Conservation (phyloP, 257 asterid genomes). For the Primulina huaijiensis region DNA sequence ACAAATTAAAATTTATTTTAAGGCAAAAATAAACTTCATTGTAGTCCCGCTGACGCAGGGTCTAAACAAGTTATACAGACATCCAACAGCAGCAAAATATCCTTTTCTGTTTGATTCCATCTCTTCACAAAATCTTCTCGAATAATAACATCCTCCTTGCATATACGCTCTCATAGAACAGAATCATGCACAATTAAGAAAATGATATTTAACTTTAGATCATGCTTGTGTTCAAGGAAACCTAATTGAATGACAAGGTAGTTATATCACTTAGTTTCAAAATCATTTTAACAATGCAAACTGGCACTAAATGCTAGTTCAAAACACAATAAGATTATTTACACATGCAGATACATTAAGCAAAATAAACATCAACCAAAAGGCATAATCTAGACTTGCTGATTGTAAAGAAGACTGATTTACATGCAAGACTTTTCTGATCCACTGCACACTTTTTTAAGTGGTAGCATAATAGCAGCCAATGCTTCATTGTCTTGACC, state of each 20-base stretch:
- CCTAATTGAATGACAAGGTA: background rate
- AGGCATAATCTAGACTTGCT: background rate
- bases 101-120: background rate
- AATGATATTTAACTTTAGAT: too few relatives aligned
- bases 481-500: constrained; percentile 87
- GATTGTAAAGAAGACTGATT: constrained; percentile 13
- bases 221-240: background rate
- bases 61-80: constrained; percentile 2
- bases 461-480: constrained; percentile 68
- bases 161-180: background rate
- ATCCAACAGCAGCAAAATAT: background rate
- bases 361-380: background rate
- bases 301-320: background rate
- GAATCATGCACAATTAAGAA: background rate
- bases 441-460: constrained; percentile 53
- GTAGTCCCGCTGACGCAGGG: background rate
- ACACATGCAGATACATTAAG: background rate
- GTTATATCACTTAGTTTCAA: background rate
- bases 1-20: background rate
- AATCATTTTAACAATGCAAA: background rate
- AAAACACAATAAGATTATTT: background rate
- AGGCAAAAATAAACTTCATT: background rate
- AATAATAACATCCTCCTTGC: background rate
- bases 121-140: background rate
- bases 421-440: constrained; percentile 60